Evolutionary conservation across 2,329 filamentous ascomycete genomes (phyloP), one percentile per base, ranked within the genome.

Genomic region (Botrytis fragariae): DNA sequence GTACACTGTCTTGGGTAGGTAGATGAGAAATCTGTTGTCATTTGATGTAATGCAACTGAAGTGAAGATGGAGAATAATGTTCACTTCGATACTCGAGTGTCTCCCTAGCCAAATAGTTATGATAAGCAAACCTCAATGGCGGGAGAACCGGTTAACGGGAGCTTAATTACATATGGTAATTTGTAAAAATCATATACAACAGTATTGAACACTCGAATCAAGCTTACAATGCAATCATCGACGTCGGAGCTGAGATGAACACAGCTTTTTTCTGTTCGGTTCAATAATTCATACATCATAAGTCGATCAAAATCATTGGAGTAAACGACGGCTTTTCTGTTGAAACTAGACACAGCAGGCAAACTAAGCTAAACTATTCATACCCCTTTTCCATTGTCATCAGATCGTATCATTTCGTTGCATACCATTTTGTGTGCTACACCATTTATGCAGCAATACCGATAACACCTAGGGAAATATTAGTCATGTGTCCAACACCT

Each of bases 371-470:
- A 67, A 20, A 37, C 35, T 42, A 35, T 62, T 45, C 16, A 68
- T 61, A 59, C 29, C 45, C 61, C 20, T 60, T 39, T 44, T 64
- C 60, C 39, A 54, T 65, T 29, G 61, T 57, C 64, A 71, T 71
- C 44, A 54, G 10, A 4, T 67, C 61, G 29, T 63, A 14, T 39
- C 42, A 64, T 71, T 32, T 59, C 45, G 10, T 57, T 44, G 29
- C 16, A 51, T 64, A 32, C 25, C 61, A 35, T 59, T 44, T 44
- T 16, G 29, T 8, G 6, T 57, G 25, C 25, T 60, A 45, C 39
- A 73, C 59, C 60, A 73, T 82, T 86, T 93, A 94, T 82, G 87
- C 86, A 82, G 93, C 90, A 86, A 97, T 96, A 79, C 94, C 94
- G 83, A 97, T 97, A 82, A 97, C 94, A 87, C 91, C 91, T 92